Conservation (phyloP, 305 asterid species). For the Fraxinus platypoda region DNA sequence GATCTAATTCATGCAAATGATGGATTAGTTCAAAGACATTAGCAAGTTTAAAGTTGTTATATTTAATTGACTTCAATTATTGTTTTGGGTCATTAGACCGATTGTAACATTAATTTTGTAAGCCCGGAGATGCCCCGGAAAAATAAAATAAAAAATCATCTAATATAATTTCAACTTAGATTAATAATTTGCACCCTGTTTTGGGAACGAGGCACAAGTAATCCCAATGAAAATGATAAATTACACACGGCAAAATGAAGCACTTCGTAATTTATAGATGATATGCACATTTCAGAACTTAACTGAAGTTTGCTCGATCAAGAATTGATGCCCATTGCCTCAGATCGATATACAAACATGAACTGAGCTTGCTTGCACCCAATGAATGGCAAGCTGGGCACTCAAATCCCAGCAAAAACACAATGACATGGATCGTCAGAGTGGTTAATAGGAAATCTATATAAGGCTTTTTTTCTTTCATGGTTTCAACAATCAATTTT, state of each 20-base stretch:
- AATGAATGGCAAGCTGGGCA: neutral
- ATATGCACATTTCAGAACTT: neutral
- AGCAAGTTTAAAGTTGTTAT: neutral
- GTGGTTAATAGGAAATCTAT: neutral
- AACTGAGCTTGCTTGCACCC: neutral
- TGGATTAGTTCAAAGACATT: neutral
- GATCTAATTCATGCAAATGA: neutral
- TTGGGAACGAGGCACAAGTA: neutral
- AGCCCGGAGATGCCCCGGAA: neutral
- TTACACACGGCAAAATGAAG: neutral
- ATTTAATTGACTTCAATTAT: neutral
- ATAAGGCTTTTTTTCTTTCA: neutral
- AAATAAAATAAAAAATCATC: neutral
- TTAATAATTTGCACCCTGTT: neutral
- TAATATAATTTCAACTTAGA: neutral
- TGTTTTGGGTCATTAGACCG: neutral
- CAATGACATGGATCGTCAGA: neutral
- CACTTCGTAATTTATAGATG: neutral
- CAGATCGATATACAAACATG: neutral
- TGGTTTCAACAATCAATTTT: neutral
- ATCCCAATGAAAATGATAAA: neutral
- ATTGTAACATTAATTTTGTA: neutral
- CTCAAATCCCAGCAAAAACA: neutral
- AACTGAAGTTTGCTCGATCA: neutral
- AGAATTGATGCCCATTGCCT: neutral